phyloP scores from a whole-genome alignment of 352 stramenopile species.

The Aphanomyces euteiches region DNA sequence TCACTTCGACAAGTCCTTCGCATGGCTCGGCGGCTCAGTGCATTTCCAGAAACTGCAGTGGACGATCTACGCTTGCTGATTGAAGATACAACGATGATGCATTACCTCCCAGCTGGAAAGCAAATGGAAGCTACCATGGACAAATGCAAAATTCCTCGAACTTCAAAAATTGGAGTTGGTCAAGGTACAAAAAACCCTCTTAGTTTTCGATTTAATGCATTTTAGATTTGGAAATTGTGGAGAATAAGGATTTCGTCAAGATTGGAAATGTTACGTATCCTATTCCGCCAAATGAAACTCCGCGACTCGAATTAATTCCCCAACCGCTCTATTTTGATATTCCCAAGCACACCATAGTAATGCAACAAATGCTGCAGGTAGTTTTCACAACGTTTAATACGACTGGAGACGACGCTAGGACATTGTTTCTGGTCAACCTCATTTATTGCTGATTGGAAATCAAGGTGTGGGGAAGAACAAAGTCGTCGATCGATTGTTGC shows the following conservation, averaged over 20 bases:
- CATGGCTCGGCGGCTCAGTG: conserved; percentile 57
- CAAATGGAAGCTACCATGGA: conserved; percentile 40
- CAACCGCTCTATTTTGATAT: conserved; percentile 89
- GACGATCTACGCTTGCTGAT: conserved; percentile 57
- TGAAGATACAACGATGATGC: conserved; percentile 73
- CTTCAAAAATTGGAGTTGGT: not conserved
- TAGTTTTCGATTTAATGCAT: not conserved
- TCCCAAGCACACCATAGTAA: conserved; percentile 78
- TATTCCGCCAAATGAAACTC: conserved; percentile 43
- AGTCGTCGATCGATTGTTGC: conserved; percentile 87
- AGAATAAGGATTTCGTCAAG: conserved; percentile 35
- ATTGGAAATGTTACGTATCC: conserved; percentile 66
- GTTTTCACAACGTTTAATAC: too few relatives aligned
- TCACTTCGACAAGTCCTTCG: conserved; percentile 66
- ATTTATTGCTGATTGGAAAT: conserved; percentile 93
- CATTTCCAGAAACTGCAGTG: conserved; percentile 60
- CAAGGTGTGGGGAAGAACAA: conserved; percentile 96
- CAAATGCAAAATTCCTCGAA: conserved; percentile 30
- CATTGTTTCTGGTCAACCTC: conserved; percentile 79
- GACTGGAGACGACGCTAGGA: conserved; percentile 34
- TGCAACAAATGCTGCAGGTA: conserved; percentile 79
- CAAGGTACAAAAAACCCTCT: conserved; percentile 2
- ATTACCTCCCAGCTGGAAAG: conserved; percentile 48
- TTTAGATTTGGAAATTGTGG: not conserved
- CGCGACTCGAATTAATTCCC: conserved; percentile 73